A percentile compares a stretch with the other conserved stretches of the same genome.
phyloP scores from a whole-genome alignment of 2,329 filamentous ascomycete species.

The Phaeosphaeriaceae sp. region DNA sequence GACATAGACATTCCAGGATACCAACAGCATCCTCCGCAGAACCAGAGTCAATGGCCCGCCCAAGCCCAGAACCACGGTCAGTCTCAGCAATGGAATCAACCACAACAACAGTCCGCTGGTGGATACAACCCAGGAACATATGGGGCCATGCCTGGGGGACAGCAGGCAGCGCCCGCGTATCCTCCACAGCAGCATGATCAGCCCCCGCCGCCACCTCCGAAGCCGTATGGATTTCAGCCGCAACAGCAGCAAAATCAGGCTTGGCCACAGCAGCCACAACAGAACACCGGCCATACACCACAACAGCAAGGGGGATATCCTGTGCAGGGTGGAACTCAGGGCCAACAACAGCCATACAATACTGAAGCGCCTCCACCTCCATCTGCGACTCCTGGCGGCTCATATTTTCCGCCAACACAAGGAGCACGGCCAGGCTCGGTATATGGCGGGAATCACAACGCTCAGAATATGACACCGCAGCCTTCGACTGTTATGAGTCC shows the following conservation, averaged over 20 bases:
- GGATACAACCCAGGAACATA: constrained; percentile 45
- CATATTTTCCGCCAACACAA: constrained; percentile 41
- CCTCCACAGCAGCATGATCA: constrained; percentile 34
- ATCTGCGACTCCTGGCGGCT: constrained; percentile 38
- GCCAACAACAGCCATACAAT: constrained; percentile 35
- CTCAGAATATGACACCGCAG: constrained; percentile 26
- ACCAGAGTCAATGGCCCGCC: constrained; percentile 41
- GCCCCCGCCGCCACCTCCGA: constrained; percentile 47
- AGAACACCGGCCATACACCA: constrained; percentile 22
- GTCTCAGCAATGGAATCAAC: constrained; percentile 34
- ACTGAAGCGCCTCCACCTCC: constrained; percentile 35
- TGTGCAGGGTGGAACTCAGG: constrained; percentile 12
- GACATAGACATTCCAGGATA: constrained; percentile 28
- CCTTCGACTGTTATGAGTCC: constrained; percentile 35
- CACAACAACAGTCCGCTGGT: constrained; percentile 26
- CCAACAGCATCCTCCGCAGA: constrained; percentile 28
- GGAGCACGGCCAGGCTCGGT: constrained; percentile 34
- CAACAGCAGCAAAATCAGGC: constrained; percentile 19
- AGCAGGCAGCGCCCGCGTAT: constrained; percentile 23
- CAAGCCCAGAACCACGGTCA: constrained; percentile 26
- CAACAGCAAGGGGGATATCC: constrained; percentile 39
- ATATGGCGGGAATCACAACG: constrained; percentile 35
- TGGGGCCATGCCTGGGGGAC: constrained; percentile 38
- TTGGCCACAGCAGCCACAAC: constrained; percentile 30
- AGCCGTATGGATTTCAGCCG: constrained; percentile 39